Conservation (phyloP, 1,139 yeast species). For the Candida sp. region DNA sequence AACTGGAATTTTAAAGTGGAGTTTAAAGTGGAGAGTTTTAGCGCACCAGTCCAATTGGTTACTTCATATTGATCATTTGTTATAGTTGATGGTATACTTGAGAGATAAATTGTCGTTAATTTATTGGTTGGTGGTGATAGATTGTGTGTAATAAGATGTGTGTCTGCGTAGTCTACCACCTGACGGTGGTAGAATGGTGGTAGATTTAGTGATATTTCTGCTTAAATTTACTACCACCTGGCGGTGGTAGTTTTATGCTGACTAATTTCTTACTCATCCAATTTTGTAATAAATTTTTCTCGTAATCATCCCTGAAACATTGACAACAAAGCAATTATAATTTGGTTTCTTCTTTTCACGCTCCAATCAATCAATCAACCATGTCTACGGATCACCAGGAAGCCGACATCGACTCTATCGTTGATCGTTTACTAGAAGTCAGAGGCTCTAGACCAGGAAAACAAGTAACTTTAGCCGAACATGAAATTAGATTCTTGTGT, state of each 20-base stretch:
- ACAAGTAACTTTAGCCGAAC: slow-evolving; percentile 91
- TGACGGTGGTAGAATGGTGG: no score
- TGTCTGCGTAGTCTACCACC: no score
- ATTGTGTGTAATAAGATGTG: no score
- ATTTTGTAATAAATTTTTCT: not conserved
- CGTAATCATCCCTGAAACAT: not conserved
- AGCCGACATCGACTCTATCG: slow-evolving; percentile 95
- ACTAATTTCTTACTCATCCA: not conserved
- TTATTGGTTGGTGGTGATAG: no score
- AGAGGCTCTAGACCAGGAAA: slow-evolving; percentile 99
- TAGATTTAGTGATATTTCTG: no score
- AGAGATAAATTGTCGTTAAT: no score
- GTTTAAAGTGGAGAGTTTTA: no score
- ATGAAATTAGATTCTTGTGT: slow-evolving; percentile 92
- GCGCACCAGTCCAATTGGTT: no score
- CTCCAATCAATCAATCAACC: not conserved
- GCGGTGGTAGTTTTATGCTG: not conserved
- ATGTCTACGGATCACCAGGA: slow-evolving; percentile 63
- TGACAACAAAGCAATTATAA: not conserved
- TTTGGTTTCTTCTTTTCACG: not conserved
- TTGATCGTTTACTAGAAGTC: slow-evolving; percentile 94
- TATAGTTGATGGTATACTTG: no score
- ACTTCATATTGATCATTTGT: no score
- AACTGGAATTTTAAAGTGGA: no score
- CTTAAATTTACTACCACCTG: no score